A percentile compares a stretch with the other conserved stretches of the same genome.
These are phyloP conservation scores for Bryum argenteum DNA, from an alignment of 225 moss, liverwort and hornwort genomes.

Conservation along the genomic window DNA sequence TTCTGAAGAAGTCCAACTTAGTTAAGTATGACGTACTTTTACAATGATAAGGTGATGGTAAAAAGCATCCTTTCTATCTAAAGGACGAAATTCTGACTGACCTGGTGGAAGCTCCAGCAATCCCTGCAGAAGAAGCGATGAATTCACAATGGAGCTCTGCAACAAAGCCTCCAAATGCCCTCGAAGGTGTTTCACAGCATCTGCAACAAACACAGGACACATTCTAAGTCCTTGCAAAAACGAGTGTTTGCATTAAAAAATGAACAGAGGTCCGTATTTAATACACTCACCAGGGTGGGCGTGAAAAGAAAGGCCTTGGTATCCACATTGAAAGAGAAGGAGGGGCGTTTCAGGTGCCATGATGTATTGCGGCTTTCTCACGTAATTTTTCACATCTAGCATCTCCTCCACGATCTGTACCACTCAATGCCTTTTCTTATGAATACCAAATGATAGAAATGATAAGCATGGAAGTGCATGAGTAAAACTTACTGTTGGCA, in stretches of 20 bases:
- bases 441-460: not conserved
- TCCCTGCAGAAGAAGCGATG: conserved; percentile 55
- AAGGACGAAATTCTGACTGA: conserved; percentile 17
- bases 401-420: conserved; percentile 81
- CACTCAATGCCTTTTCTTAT: conserved; percentile 17
- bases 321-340: conserved; percentile 74
- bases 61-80: not conserved
- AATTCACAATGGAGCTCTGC: conserved; percentile 46
- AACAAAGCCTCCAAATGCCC: conserved; percentile 55
- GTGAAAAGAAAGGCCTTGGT: conserved; percentile 76
- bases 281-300: conserved; percentile 55
- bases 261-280: not conserved
- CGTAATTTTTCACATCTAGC: conserved; percentile 55
- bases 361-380: conserved; percentile 82
- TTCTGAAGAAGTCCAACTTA: too few relatives aligned
- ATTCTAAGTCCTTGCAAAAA: not conserved
- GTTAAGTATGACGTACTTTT: too few relatives aligned
- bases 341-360: conserved; percentile 90
- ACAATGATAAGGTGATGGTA: too few relatives aligned
- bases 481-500: conserved; percentile 55
- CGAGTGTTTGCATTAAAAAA: not conserved
- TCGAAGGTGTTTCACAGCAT: conserved; percentile 54
- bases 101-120: conserved; percentile 51
- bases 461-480: not conserved
- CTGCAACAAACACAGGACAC: conserved; percentile 28